Conservation (phyloP, 352 stramenopile species). For the Peronospora destructor region DNA sequence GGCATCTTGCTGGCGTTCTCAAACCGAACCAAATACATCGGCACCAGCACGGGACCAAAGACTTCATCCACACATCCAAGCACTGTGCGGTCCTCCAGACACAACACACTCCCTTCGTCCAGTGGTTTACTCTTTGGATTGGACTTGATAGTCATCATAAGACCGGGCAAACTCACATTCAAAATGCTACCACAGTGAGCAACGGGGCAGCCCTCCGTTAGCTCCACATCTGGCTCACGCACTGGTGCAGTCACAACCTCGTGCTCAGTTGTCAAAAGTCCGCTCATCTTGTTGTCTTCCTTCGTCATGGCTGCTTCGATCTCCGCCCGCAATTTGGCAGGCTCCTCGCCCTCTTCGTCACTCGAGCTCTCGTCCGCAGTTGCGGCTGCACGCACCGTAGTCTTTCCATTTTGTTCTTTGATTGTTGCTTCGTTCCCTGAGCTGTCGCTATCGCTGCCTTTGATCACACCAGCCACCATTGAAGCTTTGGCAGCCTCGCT, state of each 20-base stretch:
- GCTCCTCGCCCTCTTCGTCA: constrained; percentile 31
- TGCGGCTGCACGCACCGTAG: constrained; percentile 1
- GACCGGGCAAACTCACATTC: constrained; percentile 47
- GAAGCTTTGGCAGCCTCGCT: constrained; percentile 4
- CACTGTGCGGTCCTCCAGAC: constrained; percentile 66
- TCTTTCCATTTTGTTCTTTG: constrained; percentile 8
- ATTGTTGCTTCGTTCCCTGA: constrained; percentile 19
- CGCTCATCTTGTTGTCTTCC: constrained; percentile 43
- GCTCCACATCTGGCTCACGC: constrained; percentile 58
- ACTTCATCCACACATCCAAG: constrained; percentile 80
- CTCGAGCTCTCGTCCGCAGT: constrained; percentile 14
- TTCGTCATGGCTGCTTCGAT: constrained; percentile 77
- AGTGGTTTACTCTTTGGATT: constrained; percentile 47
- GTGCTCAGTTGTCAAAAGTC: constrained; percentile 53
- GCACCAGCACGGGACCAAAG: constrained; percentile 79
- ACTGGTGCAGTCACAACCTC: constrained; percentile 51
- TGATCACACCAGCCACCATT: constrained; percentile 3
- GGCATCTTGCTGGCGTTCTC: constrained; percentile 64
- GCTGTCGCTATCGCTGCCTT: constrained; percentile 22
- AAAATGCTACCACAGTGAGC: constrained; percentile 56
- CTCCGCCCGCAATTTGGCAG: constrained; percentile 46
- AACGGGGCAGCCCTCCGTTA: constrained; percentile 67
- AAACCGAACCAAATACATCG: constrained; percentile 84
- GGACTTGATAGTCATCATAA: constrained; percentile 82
- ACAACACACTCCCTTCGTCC: constrained; percentile 79